Evolutionary conservation across 2,329 filamentous ascomycete species (phyloP), one percentile per base, ranked within the genome.

Genomic region (Fusarium pseudoanthophilum): DNA sequence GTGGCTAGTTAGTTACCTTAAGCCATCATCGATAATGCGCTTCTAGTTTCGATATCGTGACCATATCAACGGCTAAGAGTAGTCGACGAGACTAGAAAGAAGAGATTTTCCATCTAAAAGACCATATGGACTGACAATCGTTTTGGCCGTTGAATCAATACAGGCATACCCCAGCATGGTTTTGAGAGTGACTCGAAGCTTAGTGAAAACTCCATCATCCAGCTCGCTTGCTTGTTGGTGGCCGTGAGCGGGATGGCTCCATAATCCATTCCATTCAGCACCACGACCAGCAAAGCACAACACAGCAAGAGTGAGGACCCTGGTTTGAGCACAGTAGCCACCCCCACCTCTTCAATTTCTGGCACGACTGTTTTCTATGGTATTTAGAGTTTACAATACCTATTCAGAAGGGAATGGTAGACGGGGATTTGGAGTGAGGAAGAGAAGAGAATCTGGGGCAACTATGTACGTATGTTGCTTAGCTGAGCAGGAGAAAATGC

Each of bases 91-190:
- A 61, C 48, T 37, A 61, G 30, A 65, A 60, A 74, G 32, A 51
- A 60, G 72, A 75, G 43, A 60, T 57, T 58, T 53, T 28, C 7
- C 34, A 48, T 46, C 39, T 55, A 37, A 40, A n/a, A 14, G 28
- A 18, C 30, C 52, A 51, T 46, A 51, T 72, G 37, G 53, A 73
- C 57, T 43, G 61, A 60, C 26, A 60, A 39, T 51, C 64, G 60
- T 69, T 67, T 66, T 65, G 62, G 58, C 48, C 30, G 53, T 67
- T 56, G 63, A 67, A 26, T 59, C 45, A 59, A 58, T 65, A 59
- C 71, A 77, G 64, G 75, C 71, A 77, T 69, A 71, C 57, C 75
- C 75, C 53, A 64, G 65, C 51, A 61, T 53, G 30, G 59, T 55
- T 34, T 62, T 60, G 46, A 65, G 62, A 49, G 46, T 52, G 55